phyloP scores from a whole-genome alignment of 106 monocot species.

The Ottelia alismoides region DNA sequence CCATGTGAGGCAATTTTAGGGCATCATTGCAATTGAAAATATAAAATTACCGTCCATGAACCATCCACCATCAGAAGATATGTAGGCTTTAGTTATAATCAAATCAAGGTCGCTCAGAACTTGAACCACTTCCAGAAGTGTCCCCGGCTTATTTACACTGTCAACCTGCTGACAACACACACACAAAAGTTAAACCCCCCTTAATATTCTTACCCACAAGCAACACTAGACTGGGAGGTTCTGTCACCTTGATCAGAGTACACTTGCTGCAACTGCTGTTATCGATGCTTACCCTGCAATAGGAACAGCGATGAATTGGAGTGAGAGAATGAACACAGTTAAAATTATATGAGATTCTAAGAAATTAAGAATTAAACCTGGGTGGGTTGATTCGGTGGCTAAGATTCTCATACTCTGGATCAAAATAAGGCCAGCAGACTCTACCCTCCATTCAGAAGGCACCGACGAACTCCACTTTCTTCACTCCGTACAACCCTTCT shows the following conservation, averaged over 20 bases:
- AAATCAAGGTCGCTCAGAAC: constrained; percentile 80
- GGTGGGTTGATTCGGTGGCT: constrained; percentile 82
- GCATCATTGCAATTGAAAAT: too few species aligned
- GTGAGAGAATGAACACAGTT: too few species aligned
- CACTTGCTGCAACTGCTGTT: constrained; percentile 38
- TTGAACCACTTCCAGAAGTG: constrained; percentile 86
- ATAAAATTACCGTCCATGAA: constrained; percentile 78
- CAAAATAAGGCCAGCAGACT: constrained; percentile 64
- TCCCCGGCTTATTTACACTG: constrained; percentile 81
- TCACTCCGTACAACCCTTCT: too few species aligned
- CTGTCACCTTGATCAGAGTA: constrained; percentile 55
- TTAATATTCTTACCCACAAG: neutral
- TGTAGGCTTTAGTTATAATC: constrained; percentile 84
- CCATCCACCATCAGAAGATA: constrained; percentile 88
- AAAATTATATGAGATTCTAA: neutral
- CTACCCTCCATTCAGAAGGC: constrained; percentile 13
- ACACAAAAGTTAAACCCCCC: neutral
- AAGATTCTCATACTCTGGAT: constrained; percentile 87
- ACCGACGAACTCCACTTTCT: too few species aligned
- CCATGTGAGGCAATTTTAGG: too few species aligned
- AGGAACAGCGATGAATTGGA: constrained; percentile 1
- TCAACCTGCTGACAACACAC: too few species aligned
- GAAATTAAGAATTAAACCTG: constrained; percentile 19
- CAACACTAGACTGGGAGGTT: neutral
- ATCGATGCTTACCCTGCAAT: constrained; percentile 56